Conservation (phyloP, 1,284 basidiomycete genomes). For the Paramarasmius palmivorus region DNA sequence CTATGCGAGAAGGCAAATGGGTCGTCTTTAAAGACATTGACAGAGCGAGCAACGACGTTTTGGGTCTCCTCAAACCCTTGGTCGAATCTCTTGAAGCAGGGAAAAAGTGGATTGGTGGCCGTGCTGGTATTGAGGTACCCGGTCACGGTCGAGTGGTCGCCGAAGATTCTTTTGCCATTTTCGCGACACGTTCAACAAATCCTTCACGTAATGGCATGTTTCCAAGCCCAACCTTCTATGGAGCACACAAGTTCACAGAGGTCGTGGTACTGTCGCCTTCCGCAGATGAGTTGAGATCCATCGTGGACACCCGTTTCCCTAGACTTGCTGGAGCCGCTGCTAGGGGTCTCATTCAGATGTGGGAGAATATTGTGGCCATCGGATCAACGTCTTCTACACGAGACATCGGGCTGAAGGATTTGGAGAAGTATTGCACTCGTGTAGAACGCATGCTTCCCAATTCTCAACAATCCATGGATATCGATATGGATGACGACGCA, state of each 20-base stretch:
- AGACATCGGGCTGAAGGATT: constrained; percentile 78
- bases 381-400: constrained; percentile 54
- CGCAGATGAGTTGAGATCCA: constrained; percentile 65
- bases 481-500: constrained; percentile 31
- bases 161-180: constrained; percentile 74
- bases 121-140: constrained; percentile 70
- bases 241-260: constrained; percentile 80
- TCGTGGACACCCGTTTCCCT: constrained; percentile 69
- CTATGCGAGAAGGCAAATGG: constrained; percentile 92
- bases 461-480: constrained; percentile 45
- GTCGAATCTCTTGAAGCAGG: constrained; percentile 77
- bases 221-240: constrained; percentile 70
- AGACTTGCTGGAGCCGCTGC: constrained; percentile 52
- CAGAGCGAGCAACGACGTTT: constrained; percentile 82
- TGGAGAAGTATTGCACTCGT: constrained; percentile 87
- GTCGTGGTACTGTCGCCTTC: constrained; percentile 65
- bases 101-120: constrained; percentile 71
- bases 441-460: constrained; percentile 64
- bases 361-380: constrained; percentile 55
- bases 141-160: constrained; percentile 72
- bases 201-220: constrained; percentile 45
- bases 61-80: constrained; percentile 83
- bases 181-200: constrained; percentile 74
- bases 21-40: constrained; percentile 95
- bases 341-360: constrained; percentile 58